These are phyloP conservation scores for Aristolochia contorta DNA, from an alignment of 164 flowering plant species.

Conservation along the genomic window DNA sequence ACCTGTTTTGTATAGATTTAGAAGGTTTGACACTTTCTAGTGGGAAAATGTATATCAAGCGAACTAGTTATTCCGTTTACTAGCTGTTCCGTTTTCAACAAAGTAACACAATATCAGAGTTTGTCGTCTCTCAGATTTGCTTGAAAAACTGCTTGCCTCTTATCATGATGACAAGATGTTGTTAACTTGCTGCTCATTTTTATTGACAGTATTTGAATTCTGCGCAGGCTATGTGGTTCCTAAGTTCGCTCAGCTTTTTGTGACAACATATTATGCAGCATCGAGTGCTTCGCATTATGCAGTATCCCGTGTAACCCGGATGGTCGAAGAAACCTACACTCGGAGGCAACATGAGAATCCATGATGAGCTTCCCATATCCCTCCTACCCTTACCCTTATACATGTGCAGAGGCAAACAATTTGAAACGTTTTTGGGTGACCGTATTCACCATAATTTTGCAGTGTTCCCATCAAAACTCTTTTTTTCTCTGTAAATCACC, in stretches of 20 bases:
- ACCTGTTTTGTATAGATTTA: too few relatives aligned
- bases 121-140: not conserved
- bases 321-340: slow-evolving; percentile 55
- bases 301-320: slow-evolving; percentile 69
- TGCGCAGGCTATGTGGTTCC: slow-evolving; percentile 73
- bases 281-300: slow-evolving; percentile 89
- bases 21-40: not conserved
- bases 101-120: not conserved
- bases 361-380: not conserved
- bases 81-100: not conserved
- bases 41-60: too few relatives aligned
- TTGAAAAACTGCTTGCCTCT: too few relatives aligned
- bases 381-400: not conserved
- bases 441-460: too few relatives aligned
- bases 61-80: not conserved
- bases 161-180: not conserved
- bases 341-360: slow-evolving; percentile 21
- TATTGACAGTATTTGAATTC: not conserved
- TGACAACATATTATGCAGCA: slow-evolving; percentile 85
- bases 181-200: not conserved
- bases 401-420: not conserved
- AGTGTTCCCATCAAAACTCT: too few relatives aligned
- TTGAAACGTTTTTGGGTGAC: not conserved
- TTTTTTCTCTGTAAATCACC: too few relatives aligned
- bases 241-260: slow-evolving; percentile 71